Evolutionary conservation across 257 asterid species (phyloP).

Genomic region (Catharanthus roseus): DNA sequence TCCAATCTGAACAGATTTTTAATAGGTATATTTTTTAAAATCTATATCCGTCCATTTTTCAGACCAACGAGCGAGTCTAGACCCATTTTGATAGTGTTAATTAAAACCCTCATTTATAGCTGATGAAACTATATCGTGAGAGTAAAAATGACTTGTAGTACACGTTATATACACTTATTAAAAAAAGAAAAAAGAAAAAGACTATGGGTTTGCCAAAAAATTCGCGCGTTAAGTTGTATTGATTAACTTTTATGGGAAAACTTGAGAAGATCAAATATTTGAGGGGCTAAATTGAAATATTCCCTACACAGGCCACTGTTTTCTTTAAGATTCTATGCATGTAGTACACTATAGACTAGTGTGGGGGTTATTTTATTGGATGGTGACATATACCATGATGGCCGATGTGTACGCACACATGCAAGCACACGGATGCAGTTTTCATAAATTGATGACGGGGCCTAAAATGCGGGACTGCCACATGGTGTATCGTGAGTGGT

Average conservation of each 20-base stretch:
- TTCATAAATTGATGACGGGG: background rate
- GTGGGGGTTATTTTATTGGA: background rate
- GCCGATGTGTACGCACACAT: background rate
- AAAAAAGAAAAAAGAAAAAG: too few relatives aligned
- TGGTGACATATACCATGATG: background rate
- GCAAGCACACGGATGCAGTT: background rate
- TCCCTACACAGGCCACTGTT: background rate
- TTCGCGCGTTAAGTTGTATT: background rate
- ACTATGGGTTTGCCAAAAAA: background rate
- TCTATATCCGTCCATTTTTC: too few relatives aligned
- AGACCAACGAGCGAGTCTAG: too few relatives aligned
- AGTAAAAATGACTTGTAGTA: too few relatives aligned
- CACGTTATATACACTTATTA: too few relatives aligned
- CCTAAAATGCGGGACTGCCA: background rate
- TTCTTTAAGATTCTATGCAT: background rate
- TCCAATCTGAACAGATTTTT: too few relatives aligned
- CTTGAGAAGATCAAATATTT: background rate
- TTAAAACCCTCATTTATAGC: too few relatives aligned
- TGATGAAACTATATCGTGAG: too few relatives aligned
- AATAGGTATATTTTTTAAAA: too few relatives aligned
- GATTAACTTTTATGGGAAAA: background rate
- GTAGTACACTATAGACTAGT: background rate
- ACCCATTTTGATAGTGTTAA: too few relatives aligned
- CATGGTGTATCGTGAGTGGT: constrained; percentile 1
- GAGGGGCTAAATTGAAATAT: constrained; percentile 5